A percentile compares a stretch with the other conserved stretches of the same genome.
Evolutionary conservation across 345 rosid genomes (phyloP).

Genomic region (Rhizophora mangle): DNA sequence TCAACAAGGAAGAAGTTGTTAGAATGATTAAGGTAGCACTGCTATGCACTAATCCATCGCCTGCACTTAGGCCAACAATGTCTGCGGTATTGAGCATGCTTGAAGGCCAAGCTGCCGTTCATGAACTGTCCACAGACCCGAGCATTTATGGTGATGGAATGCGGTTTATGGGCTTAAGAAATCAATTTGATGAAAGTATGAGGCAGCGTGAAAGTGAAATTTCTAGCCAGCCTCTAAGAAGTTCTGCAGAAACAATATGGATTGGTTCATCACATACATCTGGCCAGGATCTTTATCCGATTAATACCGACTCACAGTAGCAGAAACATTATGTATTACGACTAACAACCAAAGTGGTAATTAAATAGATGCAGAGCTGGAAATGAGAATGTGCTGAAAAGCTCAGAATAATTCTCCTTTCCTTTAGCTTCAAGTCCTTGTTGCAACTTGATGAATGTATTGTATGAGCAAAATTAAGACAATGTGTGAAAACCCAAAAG

Average conservation of each 20-base stretch:
- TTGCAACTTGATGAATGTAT: no score
- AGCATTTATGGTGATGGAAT: not conserved
- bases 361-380: no score
- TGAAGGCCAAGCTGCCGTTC: conserved; percentile 26
- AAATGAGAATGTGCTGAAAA: no score
- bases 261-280: not conserved
- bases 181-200: not conserved
- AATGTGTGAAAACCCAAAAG: no score
- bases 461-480: no score
- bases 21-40: conserved; percentile 24
- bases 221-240: not conserved
- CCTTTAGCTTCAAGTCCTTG: no score
- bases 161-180: not conserved
- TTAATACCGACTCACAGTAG: no score
- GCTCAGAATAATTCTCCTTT: no score
- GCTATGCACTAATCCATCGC: conserved; percentile 26
- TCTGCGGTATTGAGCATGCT: conserved; percentile 33
- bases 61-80: conserved; percentile 34
- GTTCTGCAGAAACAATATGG: conserved; percentile 4
- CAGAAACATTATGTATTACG: no score
- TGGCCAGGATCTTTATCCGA: not conserved
- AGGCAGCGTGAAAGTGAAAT: not conserved
- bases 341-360: no score
- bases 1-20: conserved; percentile 23
- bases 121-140: conserved; percentile 2